Conservation (phyloP, 495 filamentous ascomycete genomes). For the Lepraria neglecta region DNA sequence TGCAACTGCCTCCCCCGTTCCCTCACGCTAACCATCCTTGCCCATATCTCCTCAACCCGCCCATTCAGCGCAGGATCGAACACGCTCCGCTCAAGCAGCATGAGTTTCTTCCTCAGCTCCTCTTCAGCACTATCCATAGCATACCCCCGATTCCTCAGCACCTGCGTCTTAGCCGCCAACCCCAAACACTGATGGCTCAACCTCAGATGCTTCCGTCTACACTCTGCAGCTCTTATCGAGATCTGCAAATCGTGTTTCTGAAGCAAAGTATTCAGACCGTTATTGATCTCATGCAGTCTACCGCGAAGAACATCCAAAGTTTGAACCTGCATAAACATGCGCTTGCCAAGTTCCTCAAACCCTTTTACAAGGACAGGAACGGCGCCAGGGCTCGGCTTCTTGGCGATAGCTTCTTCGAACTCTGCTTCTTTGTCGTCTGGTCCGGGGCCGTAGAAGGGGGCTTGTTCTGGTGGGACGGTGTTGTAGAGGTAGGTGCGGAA, state of each 20-base stretch:
- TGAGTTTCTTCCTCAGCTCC: slow-evolving; percentile 76
- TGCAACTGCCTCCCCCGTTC: slow-evolving; percentile 74
- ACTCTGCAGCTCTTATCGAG: slow-evolving; percentile 71
- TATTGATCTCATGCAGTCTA: slow-evolving; percentile 89
- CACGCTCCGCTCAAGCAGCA: slow-evolving; percentile 63
- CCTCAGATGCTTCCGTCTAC: slow-evolving; percentile 69
- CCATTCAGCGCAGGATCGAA: slow-evolving; percentile 81
- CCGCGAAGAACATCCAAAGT: slow-evolving; percentile 65
- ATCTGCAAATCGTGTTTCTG: slow-evolving; percentile 77
- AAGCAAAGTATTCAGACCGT: slow-evolving; percentile 67
- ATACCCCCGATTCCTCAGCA: slow-evolving; percentile 86
- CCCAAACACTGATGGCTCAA: slow-evolving; percentile 74
- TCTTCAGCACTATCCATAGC: slow-evolving; percentile 89
- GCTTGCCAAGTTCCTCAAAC: slow-evolving; percentile 64
- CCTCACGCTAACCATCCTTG: slow-evolving; percentile 76
- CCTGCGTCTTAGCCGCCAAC: slow-evolving; percentile 85
- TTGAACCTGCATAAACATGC: slow-evolving; percentile 69
- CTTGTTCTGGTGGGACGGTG: slow-evolving; percentile 67
- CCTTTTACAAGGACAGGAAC: slow-evolving; percentile 68
- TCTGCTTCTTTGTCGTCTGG: slow-evolving; percentile 70
- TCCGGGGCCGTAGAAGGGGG: slow-evolving; percentile 74
- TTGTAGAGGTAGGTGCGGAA: slow-evolving; percentile 96
- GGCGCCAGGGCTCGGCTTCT: slow-evolving; percentile 70
- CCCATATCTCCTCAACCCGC: slow-evolving; percentile 92
- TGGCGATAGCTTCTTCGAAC: slow-evolving; percentile 88